A percentile compares a stretch with the other conserved stretches of the same genome.
Conservation (phyloP, 2,329 filamentous ascomycete genomes). For the Penicillium decumbens region DNA sequence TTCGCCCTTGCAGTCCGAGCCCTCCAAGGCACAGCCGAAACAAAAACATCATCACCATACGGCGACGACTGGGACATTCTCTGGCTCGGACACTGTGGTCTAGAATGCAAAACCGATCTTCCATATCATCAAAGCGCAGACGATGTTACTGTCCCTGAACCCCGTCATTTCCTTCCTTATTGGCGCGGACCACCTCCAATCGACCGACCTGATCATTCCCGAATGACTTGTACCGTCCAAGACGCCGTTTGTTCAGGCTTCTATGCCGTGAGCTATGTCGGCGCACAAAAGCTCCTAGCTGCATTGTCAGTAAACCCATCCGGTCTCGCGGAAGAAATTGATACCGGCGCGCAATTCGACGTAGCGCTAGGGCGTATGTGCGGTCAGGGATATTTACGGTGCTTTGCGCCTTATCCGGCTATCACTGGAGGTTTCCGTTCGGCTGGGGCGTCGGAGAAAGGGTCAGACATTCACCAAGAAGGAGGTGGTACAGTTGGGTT, state of each 20-base stretch:
- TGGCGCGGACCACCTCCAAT: slow-evolving; percentile 17
- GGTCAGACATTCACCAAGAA: slow-evolving; percentile 18
- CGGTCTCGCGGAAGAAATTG: slow-evolving; percentile 17
- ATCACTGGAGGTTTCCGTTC: slow-evolving; percentile 13
- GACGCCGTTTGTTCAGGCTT: slow-evolving; percentile 19
- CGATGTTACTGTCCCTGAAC: slow-evolving; percentile 15
- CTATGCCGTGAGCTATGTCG: slow-evolving; percentile 21
- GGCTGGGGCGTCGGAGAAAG: slow-evolving; percentile 8
- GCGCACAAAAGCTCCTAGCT: slow-evolving; percentile 18
- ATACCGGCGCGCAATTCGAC: slow-evolving; percentile 23
- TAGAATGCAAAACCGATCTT: slow-evolving; percentile 13
- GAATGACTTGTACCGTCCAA: slow-evolving; percentile 11
- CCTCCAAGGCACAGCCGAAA: slow-evolving; percentile 27
- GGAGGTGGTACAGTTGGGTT: slow-evolving; percentile 1
- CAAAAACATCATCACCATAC: slow-evolving; percentile 41
- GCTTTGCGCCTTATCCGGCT: slow-evolving; percentile 18
- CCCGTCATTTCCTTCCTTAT: slow-evolving; percentile 21
- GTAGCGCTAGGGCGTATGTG: slow-evolving; percentile 22
- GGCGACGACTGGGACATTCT: slow-evolving; percentile 40
- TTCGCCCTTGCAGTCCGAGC: slow-evolving; percentile 32
- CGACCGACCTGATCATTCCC: slow-evolving; percentile 8
- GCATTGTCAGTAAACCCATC: slow-evolving; percentile 20
- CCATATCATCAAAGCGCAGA: slow-evolving; percentile 11
- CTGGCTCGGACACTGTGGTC: slow-evolving; percentile 25
- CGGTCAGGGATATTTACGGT: slow-evolving; percentile 18